Evolutionary conservation across 805 yeast genomes (phyloP).

Genomic region (Nakazawaea ambrosiae): DNA sequence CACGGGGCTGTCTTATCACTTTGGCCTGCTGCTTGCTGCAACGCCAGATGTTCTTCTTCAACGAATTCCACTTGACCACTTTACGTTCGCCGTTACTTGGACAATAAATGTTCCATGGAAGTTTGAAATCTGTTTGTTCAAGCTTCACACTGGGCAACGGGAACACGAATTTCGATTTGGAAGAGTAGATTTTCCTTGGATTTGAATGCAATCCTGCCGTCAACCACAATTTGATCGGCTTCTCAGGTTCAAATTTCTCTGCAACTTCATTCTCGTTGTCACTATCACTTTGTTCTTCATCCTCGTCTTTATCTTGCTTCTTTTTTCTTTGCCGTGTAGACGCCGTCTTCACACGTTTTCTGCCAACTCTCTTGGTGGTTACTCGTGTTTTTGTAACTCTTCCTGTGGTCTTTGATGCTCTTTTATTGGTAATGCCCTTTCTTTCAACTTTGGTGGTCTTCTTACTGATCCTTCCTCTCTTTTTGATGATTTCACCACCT

Average conservation of each 20-base stretch:
- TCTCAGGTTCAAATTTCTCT: too few relatives aligned
- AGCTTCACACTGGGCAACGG: slow-evolving; percentile 16
- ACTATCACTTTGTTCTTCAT: neutral
- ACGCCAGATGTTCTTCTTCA: slow-evolving; percentile 16
- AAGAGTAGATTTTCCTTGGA: slow-evolving; percentile 6
- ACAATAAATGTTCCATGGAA: slow-evolving; percentile 28
- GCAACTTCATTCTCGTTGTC: neutral
- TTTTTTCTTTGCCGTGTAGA: too few relatives aligned
- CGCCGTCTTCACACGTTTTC: too few relatives aligned
- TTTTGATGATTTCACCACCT: too few relatives aligned
- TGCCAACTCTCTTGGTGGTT: neutral
- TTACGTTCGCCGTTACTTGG: slow-evolving; percentile 21
- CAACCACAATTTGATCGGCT: slow-evolving; percentile 15
- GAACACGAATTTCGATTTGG: slow-evolving; percentile 11
- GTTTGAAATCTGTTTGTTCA: slow-evolving; percentile 17
- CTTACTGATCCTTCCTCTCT: neutral
- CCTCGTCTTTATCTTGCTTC: too few relatives aligned
- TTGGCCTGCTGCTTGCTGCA: slow-evolving; percentile 3
- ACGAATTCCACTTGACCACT: slow-evolving; percentile 22
- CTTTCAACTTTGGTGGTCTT: too few relatives aligned
- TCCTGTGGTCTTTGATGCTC: neutral
- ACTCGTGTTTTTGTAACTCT: neutral
- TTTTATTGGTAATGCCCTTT: too few relatives aligned
- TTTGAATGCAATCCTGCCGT: slow-evolving; percentile 17
- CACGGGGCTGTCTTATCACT: neutral